Evolutionary conservation across 2,329 filamentous ascomycete genomes (phyloP).

Genomic region (Pseudonectria buxi): DNA sequence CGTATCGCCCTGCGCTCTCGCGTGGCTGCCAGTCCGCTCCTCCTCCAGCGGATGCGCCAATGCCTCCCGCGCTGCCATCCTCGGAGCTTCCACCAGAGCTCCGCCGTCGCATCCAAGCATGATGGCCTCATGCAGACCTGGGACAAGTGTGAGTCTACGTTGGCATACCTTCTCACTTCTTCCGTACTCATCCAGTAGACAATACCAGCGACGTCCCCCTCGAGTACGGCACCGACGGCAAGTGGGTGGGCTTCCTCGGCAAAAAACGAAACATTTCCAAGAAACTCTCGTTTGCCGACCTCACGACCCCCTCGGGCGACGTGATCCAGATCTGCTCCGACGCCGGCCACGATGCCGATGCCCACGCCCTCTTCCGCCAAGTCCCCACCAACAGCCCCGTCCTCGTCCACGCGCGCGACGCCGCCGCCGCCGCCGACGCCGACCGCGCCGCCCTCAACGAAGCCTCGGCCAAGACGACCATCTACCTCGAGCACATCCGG

Average conservation of each 20-base stretch:
- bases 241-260: constrained; percentile 58
- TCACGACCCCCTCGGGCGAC: constrained; percentile 32
- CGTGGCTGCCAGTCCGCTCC: constrained; percentile 1
- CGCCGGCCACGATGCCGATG: constrained; percentile 27
- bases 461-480: constrained; percentile 41
- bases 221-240: constrained; percentile 9
- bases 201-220: constrained; percentile 17
- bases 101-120: constrained; percentile 9
- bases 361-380: constrained; percentile 37
- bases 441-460: constrained; percentile 15
- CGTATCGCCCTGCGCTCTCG: constrained; percentile 14
- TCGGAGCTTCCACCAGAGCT: constrained; percentile 17
- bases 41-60: constrained; percentile 9
- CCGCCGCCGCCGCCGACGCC: constrained; percentile 18
- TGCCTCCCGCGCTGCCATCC: constrained; percentile 13
- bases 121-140: constrained; percentile 21
- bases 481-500: constrained; percentile 53
- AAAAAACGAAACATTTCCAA: constrained; percentile 61
- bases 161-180: not conserved
- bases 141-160: constrained; percentile 24
- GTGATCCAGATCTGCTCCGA: constrained; percentile 41
- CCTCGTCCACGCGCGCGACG: constrained; percentile 35
- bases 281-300: constrained; percentile 63
- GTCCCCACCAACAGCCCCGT: constrained; percentile 49
- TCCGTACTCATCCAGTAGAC: constrained; percentile 15